phyloP scores from a whole-genome alignment of 1,139 yeast genomes.

The Geotrichum europaeum region DNA sequence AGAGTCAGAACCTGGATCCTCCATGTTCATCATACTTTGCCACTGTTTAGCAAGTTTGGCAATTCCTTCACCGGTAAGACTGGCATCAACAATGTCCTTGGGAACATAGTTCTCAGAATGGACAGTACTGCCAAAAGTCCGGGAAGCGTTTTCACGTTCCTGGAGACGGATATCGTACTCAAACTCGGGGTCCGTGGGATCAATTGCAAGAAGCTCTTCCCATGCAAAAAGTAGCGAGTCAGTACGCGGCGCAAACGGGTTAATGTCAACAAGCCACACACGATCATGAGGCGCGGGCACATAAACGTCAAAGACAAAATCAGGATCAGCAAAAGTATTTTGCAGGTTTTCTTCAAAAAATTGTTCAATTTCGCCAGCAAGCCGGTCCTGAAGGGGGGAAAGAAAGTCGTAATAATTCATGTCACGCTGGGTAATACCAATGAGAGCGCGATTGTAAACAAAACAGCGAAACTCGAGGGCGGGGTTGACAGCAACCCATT shows the following conservation, averaged over 20 bases:
- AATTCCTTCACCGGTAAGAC: conserved; percentile 43
- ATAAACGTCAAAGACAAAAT: conserved; percentile 73
- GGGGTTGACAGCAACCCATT: conserved; percentile 80
- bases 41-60: conserved; percentile 29
- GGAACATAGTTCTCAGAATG: conserved; percentile 92
- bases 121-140: conserved; percentile 67
- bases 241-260: conserved; percentile 74
- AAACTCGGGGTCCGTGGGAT: conserved; percentile 32
- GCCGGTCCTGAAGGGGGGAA: conserved; percentile 41
- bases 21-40: conserved; percentile 21
- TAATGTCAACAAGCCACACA: conserved; percentile 71
- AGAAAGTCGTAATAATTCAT: conserved; percentile 73
- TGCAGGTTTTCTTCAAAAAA: conserved; percentile 50
- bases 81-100: conserved; percentile 79
- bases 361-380: conserved; percentile 45
- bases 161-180: conserved; percentile 60
- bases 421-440: conserved; percentile 83
- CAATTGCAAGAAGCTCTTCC: conserved; percentile 55
- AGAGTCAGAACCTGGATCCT: conserved; percentile 16
- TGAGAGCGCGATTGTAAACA: conserved; percentile 52
- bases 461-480: conserved; percentile 87
- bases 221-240: conserved; percentile 76
- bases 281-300: conserved; percentile 66
- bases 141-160: conserved; percentile 52
- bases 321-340: conserved; percentile 47